Conservation (phyloP, 179 eudicot genomes). For the Patellifolia procumbens region DNA sequence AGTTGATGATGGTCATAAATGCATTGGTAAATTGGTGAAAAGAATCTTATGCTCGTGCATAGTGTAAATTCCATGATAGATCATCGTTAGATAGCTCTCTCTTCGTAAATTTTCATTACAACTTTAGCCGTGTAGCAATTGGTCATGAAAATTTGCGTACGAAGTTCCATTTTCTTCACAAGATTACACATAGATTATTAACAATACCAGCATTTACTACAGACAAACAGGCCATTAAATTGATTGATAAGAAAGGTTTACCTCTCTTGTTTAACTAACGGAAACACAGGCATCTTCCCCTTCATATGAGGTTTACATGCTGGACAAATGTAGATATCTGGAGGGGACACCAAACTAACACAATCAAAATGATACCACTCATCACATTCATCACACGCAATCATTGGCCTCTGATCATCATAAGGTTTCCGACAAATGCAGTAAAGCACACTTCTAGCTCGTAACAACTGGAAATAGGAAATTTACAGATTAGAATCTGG, state of each 20-base stretch:
- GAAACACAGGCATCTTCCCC: slow-evolving; percentile 38
- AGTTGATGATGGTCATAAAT: too few relatives aligned
- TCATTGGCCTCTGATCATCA: slow-evolving; percentile 85
- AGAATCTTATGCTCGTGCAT: too few relatives aligned
- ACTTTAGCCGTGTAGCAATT: too few relatives aligned
- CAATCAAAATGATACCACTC: slow-evolving; percentile 99
- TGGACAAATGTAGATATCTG: slow-evolving; percentile 85
- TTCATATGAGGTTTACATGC: slow-evolving; percentile 63
- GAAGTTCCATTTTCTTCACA: too few relatives aligned
- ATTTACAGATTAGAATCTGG: slow-evolving; percentile 7
- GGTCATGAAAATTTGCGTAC: too few relatives aligned
- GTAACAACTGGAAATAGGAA: slow-evolving; percentile 55
- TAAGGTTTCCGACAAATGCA: slow-evolving; percentile 97
- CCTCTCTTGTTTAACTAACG: slow-evolving; percentile 49
- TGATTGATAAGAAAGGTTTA: slow-evolving; percentile 18
- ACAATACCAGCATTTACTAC: background rate
- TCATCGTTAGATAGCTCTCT: too few relatives aligned
- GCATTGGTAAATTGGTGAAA: too few relatives aligned
- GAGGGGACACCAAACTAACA: slow-evolving; percentile 61
- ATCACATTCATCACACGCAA: slow-evolving; percentile 95
- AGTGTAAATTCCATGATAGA: too few relatives aligned
- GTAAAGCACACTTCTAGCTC: slow-evolving; percentile 83
- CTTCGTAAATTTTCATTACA: too few relatives aligned
- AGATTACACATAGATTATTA: too few relatives aligned
- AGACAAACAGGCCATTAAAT: background rate